Conservation (phyloP, 2,329 filamentous ascomycete genomes). For the Trichoderma sp. region DNA sequence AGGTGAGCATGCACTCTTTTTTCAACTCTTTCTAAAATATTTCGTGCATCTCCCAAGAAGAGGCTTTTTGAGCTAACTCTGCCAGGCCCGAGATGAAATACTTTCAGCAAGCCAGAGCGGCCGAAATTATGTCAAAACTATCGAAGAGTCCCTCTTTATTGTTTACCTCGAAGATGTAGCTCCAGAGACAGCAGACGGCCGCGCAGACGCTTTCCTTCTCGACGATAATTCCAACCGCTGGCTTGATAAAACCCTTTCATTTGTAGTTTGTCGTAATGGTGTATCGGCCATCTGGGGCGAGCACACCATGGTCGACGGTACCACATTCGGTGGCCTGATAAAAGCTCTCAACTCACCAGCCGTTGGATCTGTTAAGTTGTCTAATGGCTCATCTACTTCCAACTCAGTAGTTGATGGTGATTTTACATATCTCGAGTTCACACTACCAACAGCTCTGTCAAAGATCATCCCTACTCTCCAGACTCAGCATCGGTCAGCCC, state of each 20-base stretch:
- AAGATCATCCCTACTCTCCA: neutral
- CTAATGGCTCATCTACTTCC: neutral
- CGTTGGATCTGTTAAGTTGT: neutral
- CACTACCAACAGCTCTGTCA: neutral
- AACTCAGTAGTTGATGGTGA: neutral
- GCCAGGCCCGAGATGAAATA: constrained; percentile 5
- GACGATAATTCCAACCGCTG: constrained; percentile 26
- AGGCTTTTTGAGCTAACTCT: neutral
- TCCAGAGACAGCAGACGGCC: constrained; percentile 6
- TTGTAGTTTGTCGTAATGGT: constrained; percentile 25
- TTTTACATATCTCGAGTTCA: neutral
- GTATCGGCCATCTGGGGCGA: constrained; percentile 22
- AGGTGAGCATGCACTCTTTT: constrained; percentile 2
- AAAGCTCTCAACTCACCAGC: neutral
- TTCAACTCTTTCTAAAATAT: too few relatives aligned
- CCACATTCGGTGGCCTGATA: constrained; percentile 12
- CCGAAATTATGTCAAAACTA: neutral
- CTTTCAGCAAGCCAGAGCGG: neutral
- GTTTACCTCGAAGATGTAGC: constrained; percentile 24
- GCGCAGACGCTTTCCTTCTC: neutral
- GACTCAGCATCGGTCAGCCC: neutral
- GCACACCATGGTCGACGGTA: constrained; percentile 26
- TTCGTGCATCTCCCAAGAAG: too few relatives aligned
- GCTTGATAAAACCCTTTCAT: constrained; percentile 24
- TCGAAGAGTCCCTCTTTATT: constrained; percentile 23